Evolutionary conservation across 768 basidiomycete species (phyloP).

Genomic region (Mrakia frigida): DNA sequence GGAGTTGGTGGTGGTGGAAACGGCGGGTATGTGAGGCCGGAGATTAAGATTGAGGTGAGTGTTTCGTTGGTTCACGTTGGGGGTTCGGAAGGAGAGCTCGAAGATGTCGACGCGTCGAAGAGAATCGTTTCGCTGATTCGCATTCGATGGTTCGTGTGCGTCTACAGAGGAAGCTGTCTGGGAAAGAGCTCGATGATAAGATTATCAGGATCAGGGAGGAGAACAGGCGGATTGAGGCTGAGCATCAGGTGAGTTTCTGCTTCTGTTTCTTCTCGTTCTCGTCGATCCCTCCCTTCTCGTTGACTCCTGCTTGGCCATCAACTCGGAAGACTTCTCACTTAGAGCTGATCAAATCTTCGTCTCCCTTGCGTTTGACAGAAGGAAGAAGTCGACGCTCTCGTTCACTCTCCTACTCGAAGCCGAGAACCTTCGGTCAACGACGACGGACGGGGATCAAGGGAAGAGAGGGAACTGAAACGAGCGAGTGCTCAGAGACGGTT

Average conservation of each 20-base stretch:
- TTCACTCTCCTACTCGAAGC: neutral
- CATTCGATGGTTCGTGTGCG: neutral
- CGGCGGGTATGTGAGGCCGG: neutral
- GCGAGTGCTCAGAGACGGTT: conserved; percentile 1
- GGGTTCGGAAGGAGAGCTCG: neutral
- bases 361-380: neutral
- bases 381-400: neutral
- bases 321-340: too few species aligned
- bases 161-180: neutral
- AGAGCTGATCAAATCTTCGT: too few species aligned
- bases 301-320: neutral
- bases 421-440: neutral
- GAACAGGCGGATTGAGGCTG: conserved; percentile 9
- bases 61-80: neutral
- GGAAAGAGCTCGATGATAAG: conserved; percentile 3
- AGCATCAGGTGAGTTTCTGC: neutral
- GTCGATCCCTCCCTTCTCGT: neutral
- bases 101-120: neutral
- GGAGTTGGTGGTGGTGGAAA: neutral
- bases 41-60: conserved; percentile 5
- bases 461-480: neutral
- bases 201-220: neutral
- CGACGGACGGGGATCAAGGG: neutral
- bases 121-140: neutral
- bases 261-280: neutral